phyloP scores from a whole-genome alignment of 371 early-diverging fungal species.

The Basidiobolus meristosporus region DNA sequence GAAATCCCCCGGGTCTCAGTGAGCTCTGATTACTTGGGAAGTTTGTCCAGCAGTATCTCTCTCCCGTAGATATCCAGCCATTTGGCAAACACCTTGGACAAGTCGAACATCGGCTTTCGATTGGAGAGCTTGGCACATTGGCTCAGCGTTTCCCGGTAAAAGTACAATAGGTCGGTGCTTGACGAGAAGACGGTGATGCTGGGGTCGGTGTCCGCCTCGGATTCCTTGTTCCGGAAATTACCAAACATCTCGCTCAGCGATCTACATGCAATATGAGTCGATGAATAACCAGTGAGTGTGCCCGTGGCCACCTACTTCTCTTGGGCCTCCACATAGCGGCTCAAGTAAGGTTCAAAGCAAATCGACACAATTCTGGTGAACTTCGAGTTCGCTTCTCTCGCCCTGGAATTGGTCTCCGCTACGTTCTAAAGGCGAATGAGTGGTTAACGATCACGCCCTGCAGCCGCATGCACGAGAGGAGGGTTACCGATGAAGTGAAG shows the following conservation, averaged over 20 bases:
- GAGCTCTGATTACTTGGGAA: constrained; percentile 33
- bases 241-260: no score
- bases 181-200: constrained; percentile 51
- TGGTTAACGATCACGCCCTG: no score
- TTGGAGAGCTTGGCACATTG: constrained; percentile 71
- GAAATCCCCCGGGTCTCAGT: no score
- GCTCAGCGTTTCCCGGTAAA: constrained; percentile 68
- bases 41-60: constrained; percentile 34
- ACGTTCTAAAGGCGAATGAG: no score
- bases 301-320: constrained; percentile 28
- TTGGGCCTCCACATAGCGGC: constrained; percentile 64
- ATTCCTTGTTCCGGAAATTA: not conserved
- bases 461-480: no score
- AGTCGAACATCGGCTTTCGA: constrained; percentile 59
- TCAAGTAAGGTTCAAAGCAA: constrained; percentile 71
- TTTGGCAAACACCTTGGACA: constrained; percentile 53
- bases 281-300: not conserved
- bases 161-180: constrained; percentile 74
- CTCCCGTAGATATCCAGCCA: constrained; percentile 55
- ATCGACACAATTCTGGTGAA: constrained; percentile 26
- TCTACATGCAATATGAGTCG: no score
- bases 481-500: no score
- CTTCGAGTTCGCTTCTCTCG: constrained; percentile 19
- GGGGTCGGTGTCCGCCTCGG: not conserved
- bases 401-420: no score